These are phyloP conservation scores for Patellifolia procumbens DNA, from an alignment of 179 eudicot genomes.

Conservation along the genomic window DNA sequence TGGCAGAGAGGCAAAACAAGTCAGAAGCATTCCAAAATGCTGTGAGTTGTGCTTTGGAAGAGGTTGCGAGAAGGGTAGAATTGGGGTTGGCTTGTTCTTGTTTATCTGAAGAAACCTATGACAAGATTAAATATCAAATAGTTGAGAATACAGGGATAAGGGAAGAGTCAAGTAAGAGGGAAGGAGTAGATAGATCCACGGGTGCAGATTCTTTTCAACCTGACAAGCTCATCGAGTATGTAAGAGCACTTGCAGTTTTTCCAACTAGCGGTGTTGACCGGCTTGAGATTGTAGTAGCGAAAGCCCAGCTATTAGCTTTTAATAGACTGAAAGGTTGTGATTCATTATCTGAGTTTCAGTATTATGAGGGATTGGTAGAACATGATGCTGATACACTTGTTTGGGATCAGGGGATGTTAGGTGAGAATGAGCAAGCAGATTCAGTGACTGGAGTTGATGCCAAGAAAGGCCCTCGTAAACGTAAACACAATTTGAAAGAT, in stretches of 20 bases:
- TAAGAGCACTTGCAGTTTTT: conserved; percentile 55
- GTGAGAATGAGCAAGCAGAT: conserved; percentile 34
- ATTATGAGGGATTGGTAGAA: conserved; percentile 52
- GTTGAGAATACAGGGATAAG: conserved; percentile 79
- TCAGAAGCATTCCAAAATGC: conserved; percentile 80
- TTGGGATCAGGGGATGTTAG: conserved; percentile 20
- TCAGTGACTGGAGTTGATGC: conserved; percentile 24
- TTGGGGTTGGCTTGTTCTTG: conserved; percentile 86
- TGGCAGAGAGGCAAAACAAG: conserved; percentile 66
- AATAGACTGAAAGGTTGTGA: conserved; percentile 56
- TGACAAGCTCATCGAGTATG: conserved; percentile 53
- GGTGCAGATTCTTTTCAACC: conserved; percentile 57
- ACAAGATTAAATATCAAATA: conserved; percentile 56
- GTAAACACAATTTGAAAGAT: conserved; percentile 60
- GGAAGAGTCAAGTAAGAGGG: conserved; percentile 58
- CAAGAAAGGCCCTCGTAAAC: conserved; percentile 50
- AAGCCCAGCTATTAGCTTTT: conserved; percentile 74
- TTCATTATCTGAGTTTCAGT: conserved; percentile 49
- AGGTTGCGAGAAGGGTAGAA: conserved; percentile 76
- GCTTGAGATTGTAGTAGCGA: conserved; percentile 60
- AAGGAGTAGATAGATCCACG: conserved; percentile 54
- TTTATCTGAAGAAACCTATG: conserved; percentile 50
- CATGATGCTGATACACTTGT: conserved; percentile 29
- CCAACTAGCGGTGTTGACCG: conserved; percentile 56
- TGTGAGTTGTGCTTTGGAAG: conserved; percentile 74